Base-by-base conservation (phyloP, 257 asterid species). In the Fraxinus americana region DNA sequence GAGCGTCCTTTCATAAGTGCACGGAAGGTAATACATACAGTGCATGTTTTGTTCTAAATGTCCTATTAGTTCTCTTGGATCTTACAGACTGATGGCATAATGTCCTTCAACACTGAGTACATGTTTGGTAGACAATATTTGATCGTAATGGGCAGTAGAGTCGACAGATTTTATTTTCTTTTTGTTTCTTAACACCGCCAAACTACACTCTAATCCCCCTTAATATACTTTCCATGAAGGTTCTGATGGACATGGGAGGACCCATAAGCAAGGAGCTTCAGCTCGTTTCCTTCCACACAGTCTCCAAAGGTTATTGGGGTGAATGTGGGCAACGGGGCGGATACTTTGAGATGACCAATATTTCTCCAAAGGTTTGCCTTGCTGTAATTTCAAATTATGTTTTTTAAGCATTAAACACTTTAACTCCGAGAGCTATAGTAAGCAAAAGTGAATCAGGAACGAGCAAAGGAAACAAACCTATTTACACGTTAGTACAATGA, bases 311-410 rank as follows among this genome's bases (percentile, higher is more conserved):
- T 81, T 92, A 89, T 79, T 96, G 84, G 86, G 98, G 99, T 69
- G 99, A 96, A 86, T 96, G 99, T 83, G 99, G 99, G 75, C 99
- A 96, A 75, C 98, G 99, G 67, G 98, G 99, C 43, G 98, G 96
- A 61, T 96, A 96, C 88, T 96, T 96, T 75, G 98, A 96, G 92
- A 94, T 96, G 99, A 94, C 97, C 75, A 94, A 94, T 81, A 84
- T 96, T 80, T 32, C 95, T 84, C 98, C 96, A 23, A 87, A 83
- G 98, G 99, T 96, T 71, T 80, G 90, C 59, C 45, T 35, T 66
- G 38, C 75, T 70, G 19, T 52, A 17, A 5, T 48, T 74, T 73
- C 67, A 8, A n/a, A 23, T 61, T 23, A 23, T 61, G 16, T 23
- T 23, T 48, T 3, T 48, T 48, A 48, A 13, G 57, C 19, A 48